Evolutionary conservation across 2,329 filamentous ascomycete genomes (phyloP), one percentile per base, ranked within the genome.

Genomic region (Parafenestella ontariensis): DNA sequence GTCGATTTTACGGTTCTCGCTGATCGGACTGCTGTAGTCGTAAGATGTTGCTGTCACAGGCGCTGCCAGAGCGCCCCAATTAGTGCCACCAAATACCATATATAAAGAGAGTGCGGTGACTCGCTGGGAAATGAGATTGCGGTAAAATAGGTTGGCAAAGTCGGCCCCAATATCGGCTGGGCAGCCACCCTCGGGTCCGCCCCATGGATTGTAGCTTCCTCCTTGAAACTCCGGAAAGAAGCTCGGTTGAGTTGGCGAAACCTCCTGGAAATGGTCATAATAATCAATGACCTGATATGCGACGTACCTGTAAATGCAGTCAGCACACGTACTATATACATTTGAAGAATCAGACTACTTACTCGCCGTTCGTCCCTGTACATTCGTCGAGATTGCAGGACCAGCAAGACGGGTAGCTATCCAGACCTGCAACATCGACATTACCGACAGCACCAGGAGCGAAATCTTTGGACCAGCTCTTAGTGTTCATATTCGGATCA

Each of bases 21-120:
- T 83, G 15, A 88, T 85, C 0, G 86, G 85, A 3, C 84, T 82
- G 5, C 82, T 85, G 66, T 88, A 88, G 66, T 88, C 86, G 59
- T 88, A 88, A 28, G 83, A 86, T 3, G 82, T 84, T 1, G 81
- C 84, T 26, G 85, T 84, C 1, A 84, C 81, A 0, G 86, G 84
- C 3, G 81, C 80, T 11, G 84, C 82, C 26, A 86, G 74, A 43
- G 81, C 82, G 5, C 85, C 86, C 85, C 85, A 88, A 57, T 84
- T 87, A 0, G 86, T 88, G 2, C 86, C 86, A 3, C 86, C 86
- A 47, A 82, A 89, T 46, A 86, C 73, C 85, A 89, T 88, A 66
- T 89, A 89, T 1, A 89, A 70, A 26, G 81, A 86, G 49, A 87
- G 80, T 0, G 83, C 84, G 0, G 84, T 85, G 3, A 87, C 80